Conservation (phyloP, 2,329 filamentous ascomycete genomes). For the Ceratocystis eucalypticola region DNA sequence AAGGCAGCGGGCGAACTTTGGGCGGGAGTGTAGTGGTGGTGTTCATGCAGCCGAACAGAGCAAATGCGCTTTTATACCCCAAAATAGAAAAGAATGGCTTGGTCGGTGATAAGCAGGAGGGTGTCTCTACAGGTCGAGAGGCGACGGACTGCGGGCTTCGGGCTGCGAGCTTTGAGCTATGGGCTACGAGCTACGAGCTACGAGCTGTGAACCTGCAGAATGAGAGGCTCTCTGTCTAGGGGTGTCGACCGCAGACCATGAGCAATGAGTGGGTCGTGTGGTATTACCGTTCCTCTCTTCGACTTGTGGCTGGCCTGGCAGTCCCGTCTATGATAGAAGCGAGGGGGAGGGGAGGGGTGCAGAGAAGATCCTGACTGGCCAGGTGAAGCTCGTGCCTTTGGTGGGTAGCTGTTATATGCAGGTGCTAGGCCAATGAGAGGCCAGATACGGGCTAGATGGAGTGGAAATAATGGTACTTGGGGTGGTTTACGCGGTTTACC, state of each 20-base stretch:
- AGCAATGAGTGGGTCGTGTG: not conserved
- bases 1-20: not conserved
- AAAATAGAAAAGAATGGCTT: not conserved
- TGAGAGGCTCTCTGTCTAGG: not conserved
- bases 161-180: not conserved
- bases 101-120: not conserved
- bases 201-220: not conserved
- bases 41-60: not conserved
- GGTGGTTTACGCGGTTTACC: not conserved
- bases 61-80: not conserved
- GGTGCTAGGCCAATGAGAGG: not conserved
- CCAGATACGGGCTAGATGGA: not conserved
- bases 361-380: not conserved
- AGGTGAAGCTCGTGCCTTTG: constrained; percentile 1
- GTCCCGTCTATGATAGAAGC: not conserved
- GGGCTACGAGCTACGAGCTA: not conserved
- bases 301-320: not conserved
- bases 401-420: not conserved
- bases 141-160: not conserved
- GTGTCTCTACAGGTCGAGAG: not conserved
- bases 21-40: not conserved
- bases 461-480: not conserved
- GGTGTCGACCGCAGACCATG: not conserved
- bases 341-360: not conserved
- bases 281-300: not conserved